These are phyloP conservation scores for Mycoemilia scoparia DNA, from an alignment of 192 early-diverging fungal species.

Conservation along the genomic window DNA sequence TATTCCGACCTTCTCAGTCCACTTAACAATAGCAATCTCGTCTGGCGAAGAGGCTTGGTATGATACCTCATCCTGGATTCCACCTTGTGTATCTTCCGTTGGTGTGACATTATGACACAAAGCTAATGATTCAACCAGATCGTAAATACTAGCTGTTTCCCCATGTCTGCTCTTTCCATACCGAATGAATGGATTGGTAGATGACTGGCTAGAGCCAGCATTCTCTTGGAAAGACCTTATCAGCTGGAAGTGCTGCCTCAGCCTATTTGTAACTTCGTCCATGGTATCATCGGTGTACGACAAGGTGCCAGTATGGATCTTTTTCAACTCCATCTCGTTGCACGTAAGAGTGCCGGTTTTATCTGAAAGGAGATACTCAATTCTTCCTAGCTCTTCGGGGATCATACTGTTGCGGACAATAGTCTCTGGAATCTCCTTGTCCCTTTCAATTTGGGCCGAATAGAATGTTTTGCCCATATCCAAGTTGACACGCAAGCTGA, in stretches of 20 bases:
- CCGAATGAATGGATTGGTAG: constrained; percentile 1
- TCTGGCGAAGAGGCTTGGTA: constrained; percentile 95
- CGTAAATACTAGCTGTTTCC: constrained; percentile 65
- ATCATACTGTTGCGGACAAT: constrained; percentile 87
- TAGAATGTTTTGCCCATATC: constrained; percentile 97
- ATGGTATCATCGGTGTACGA: constrained; percentile 76
- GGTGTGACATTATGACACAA: constrained; percentile 79
- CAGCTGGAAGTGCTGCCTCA: no score
- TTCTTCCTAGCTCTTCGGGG: constrained; percentile 86
- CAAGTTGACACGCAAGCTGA: constrained; percentile 83
- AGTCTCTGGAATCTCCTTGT: constrained; percentile 62
- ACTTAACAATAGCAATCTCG: constrained; percentile 86
- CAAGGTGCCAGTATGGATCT: constrained; percentile 90
- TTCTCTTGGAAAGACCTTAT: no score
- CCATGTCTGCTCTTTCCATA: constrained; percentile 51
- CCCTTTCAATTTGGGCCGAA: constrained; percentile 71
- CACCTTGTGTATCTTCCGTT: background rate
- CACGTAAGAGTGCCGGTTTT: constrained; percentile 92
- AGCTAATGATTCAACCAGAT: constrained; percentile 75
- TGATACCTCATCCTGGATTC: constrained; percentile 28
- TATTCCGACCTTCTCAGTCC: constrained; percentile 77
- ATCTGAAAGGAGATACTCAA: constrained; percentile 83
- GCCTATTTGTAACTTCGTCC: constrained; percentile 69
- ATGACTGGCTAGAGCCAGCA: background rate
- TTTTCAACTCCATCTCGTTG: constrained; percentile 94